Percentiles rank a stretch among this genome's conserved stretches.
These are phyloP conservation scores for Erodium chrysanthum DNA, from an alignment of 441 rosid genomes.

Conservation along the genomic window DNA sequence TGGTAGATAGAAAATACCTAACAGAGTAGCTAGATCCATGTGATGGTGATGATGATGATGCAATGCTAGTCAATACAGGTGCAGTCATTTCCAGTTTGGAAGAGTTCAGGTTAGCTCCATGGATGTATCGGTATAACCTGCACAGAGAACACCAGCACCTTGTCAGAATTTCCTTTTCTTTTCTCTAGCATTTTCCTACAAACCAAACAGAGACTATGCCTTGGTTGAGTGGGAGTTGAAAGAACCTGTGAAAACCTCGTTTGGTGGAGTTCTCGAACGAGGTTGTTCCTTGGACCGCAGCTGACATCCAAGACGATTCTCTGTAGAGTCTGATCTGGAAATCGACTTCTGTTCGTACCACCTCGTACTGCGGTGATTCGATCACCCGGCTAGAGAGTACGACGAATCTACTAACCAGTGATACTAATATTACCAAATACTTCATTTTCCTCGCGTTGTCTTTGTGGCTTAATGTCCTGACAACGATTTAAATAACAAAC, in stretches of 20 bases:
- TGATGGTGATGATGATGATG: conserved; percentile 12
- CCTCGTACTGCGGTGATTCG: conserved; percentile 33
- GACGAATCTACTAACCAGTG: conserved; percentile 9
- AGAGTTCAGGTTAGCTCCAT: conserved; percentile 31
- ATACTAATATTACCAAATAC: conserved; percentile 1
- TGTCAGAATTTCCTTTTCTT: background rate
- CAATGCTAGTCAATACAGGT: conserved; percentile 33
- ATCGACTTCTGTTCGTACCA: conserved; percentile 26
- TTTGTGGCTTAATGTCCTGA: background rate
- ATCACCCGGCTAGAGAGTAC: conserved; percentile 15
- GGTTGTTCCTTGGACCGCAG: conserved; percentile 26
- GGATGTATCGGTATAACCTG: conserved; percentile 41
- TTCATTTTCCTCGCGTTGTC: background rate
- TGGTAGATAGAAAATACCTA: conserved; percentile 20
- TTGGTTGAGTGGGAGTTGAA: background rate
- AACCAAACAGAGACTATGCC: background rate
- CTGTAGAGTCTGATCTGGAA: conserved; percentile 36
- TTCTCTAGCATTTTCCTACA: conserved; percentile 4
- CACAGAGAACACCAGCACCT: background rate
- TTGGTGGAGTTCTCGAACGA: conserved; percentile 35
- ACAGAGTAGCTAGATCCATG: conserved; percentile 12
- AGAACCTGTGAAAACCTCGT: conserved; percentile 43
- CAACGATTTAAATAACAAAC: background rate
- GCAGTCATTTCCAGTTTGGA: conserved; percentile 26
- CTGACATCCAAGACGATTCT: conserved; percentile 29